These are phyloP conservation scores for Glycyrrhiza uralensis DNA, from an alignment of 306 rosid species.

Conservation along the genomic window DNA sequence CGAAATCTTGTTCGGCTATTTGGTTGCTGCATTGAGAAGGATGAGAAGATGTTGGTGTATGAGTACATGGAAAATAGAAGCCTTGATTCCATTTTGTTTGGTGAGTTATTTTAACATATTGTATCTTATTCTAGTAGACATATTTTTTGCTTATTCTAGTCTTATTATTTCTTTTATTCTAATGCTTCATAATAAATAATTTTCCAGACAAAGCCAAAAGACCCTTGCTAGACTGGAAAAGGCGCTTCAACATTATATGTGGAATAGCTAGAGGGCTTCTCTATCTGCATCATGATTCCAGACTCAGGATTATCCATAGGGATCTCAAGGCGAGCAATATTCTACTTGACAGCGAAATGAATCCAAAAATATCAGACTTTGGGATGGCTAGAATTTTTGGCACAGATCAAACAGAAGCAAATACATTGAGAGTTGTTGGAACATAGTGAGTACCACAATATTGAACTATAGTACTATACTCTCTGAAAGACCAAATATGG, in stretches of 20 bases:
- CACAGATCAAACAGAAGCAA: slow-evolving; percentile 54
- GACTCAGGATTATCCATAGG: slow-evolving; percentile 72
- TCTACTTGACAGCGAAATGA: slow-evolving; percentile 59
- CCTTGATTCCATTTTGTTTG: slow-evolving; percentile 59
- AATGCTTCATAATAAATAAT: not conserved
- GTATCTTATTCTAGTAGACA: not conserved
- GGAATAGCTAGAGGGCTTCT: slow-evolving; percentile 80
- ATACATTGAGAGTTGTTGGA: slow-evolving; percentile 71
- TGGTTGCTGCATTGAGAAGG: slow-evolving; percentile 58
- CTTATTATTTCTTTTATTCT: not conserved
- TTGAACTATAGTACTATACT: not conserved
- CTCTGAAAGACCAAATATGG: not conserved
- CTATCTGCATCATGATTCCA: slow-evolving; percentile 76
- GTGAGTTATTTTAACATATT: slow-evolving; percentile 34
- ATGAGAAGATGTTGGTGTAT: slow-evolving; percentile 66
- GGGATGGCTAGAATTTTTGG: slow-evolving; percentile 78
- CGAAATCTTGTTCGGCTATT: slow-evolving; percentile 63
- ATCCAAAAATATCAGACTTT: slow-evolving; percentile 75
- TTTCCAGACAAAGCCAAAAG: slow-evolving; percentile 40
- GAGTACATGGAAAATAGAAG: slow-evolving; percentile 75
- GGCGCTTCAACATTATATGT: slow-evolving; percentile 54
- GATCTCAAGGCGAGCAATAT: slow-evolving; percentile 79
- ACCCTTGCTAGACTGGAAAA: slow-evolving; percentile 43
- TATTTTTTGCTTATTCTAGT: not conserved
- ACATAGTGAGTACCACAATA: slow-evolving; percentile 59